phyloP scores from a whole-genome alignment of 768 basidiomycete species.

The Boletus speciosus region DNA sequence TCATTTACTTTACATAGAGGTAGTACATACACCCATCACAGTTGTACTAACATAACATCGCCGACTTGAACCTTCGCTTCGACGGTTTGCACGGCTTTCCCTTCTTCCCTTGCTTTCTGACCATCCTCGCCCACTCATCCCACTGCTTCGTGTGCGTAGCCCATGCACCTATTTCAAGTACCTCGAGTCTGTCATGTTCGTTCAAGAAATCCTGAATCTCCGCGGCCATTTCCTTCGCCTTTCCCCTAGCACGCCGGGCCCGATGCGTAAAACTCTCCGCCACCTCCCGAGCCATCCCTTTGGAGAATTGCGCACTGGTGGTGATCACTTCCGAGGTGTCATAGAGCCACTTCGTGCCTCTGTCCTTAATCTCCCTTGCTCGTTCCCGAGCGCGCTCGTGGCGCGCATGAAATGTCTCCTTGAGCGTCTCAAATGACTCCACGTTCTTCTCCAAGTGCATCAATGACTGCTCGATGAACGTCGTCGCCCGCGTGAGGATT shows the following conservation, averaged over 20 bases:
- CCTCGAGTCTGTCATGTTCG: conserved; percentile 21
- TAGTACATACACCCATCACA: conserved; percentile 17
- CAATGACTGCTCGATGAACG: conserved; percentile 45
- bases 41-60: conserved; percentile 9
- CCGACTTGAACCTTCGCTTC: conserved; percentile 10
- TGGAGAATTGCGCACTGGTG: conserved; percentile 41
- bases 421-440: conserved; percentile 37
- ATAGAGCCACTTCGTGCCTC: conserved; percentile 44
- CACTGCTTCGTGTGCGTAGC: conserved; percentile 14
- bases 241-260: conserved; percentile 43
- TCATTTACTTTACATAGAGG: conserved; percentile 14
- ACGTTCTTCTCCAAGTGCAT: conserved; percentile 27
- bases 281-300: conserved; percentile 40
- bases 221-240: conserved; percentile 43
- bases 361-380: conserved; percentile 51
- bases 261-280: conserved; percentile 35
- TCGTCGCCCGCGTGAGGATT: conserved; percentile 32
- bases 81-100: conserved; percentile 12
- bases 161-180: conserved; percentile 15
- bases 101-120: conserved; percentile 4
- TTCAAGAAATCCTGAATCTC: conserved; percentile 26
- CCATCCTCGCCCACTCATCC: conserved; percentile 17
- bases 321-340: conserved; percentile 41
- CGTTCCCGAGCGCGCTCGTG: conserved; percentile 51
- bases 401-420: conserved; percentile 43